These are phyloP conservation scores for Debaryomyces coudertii DNA, from an alignment of 1,139 yeast species.

Conservation along the genomic window DNA sequence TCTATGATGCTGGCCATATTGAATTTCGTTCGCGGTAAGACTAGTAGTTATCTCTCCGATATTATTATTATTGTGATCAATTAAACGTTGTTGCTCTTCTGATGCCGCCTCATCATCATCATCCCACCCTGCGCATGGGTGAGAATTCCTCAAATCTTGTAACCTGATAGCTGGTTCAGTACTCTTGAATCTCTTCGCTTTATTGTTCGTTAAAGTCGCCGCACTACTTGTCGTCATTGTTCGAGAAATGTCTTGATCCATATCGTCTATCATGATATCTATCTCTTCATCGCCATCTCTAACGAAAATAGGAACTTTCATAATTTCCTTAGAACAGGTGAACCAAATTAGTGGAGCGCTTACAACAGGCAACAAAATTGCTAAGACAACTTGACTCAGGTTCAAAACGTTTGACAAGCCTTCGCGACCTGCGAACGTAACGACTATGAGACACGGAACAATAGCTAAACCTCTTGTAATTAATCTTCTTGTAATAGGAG, in stretches of 20 bases:
- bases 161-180: constrained; percentile 48
- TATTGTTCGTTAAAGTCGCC: constrained; percentile 4
- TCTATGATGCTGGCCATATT: constrained; percentile 2
- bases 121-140: constrained; percentile 51
- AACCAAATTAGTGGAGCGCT: constrained; percentile 88
- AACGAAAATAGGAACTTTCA: constrained; percentile 65
- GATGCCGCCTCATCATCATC: constrained; percentile 36
- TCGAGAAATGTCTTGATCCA: constrained; percentile 13
- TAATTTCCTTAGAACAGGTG: constrained; percentile 71
- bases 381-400: constrained; percentile 84
- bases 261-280: constrained; percentile 27
- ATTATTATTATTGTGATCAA: constrained; percentile 7
- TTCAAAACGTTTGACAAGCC: constrained; percentile 84
- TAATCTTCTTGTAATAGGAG: constrained; percentile 84
- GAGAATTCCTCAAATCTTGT: constrained; percentile 46
- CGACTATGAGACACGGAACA: constrained; percentile 83
- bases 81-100: constrained; percentile 24
- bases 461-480: constrained; percentile 85
- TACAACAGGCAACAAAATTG: constrained; percentile 83
- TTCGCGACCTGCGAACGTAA: constrained; percentile 75
- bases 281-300: constrained; percentile 36
- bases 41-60: neutral
- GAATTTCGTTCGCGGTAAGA: neutral
- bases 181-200: constrained; percentile 28
- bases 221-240: constrained; percentile 7